Evolutionary conservation across 345 rosid species (phyloP).

Genomic region (Dovyalis caffra): DNA sequence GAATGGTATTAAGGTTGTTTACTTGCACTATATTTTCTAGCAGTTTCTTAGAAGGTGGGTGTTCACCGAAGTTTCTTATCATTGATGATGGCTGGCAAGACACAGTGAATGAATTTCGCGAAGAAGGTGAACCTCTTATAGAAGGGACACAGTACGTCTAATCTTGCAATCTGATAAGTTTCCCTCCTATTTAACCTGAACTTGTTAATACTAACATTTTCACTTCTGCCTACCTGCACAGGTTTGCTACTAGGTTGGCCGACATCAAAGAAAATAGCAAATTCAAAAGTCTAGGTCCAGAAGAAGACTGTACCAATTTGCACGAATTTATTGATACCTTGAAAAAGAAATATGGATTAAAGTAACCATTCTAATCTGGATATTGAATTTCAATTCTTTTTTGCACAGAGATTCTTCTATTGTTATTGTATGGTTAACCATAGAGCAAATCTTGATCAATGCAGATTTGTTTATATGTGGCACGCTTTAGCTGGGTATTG

Average conservation of each 20-base stretch:
- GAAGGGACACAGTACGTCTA: constrained; percentile 46
- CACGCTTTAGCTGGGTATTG: constrained; percentile 62
- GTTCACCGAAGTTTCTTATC: constrained; percentile 52
- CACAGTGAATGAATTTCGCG: constrained; percentile 34
- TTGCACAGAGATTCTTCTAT: not conserved
- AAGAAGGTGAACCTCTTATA: constrained; percentile 33
- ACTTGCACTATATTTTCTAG: not conserved
- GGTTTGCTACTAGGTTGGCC: constrained; percentile 53
- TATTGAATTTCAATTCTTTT: not conserved
- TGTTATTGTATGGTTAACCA: constrained; percentile 1
- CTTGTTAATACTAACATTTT: not conserved
- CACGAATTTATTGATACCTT: constrained; percentile 35
- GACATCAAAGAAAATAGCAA: constrained; percentile 53
- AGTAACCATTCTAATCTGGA: constrained; percentile 29
- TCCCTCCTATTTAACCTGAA: not conserved
- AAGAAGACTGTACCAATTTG: constrained; percentile 23
- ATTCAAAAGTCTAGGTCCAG: constrained; percentile 40
- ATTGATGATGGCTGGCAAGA: constrained; percentile 79
- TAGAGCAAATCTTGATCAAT: constrained; percentile 7
- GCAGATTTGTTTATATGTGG: constrained; percentile 60
- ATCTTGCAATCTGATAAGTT: not conserved
- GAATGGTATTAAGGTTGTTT: not conserved
- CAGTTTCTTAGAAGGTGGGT: constrained; percentile 54
- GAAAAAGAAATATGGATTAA: constrained; percentile 36
- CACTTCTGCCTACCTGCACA: constrained; percentile 14